phyloP scores from a whole-genome alignment of 768 basidiomycete species.

The Leccinum truebloodii region DNA sequence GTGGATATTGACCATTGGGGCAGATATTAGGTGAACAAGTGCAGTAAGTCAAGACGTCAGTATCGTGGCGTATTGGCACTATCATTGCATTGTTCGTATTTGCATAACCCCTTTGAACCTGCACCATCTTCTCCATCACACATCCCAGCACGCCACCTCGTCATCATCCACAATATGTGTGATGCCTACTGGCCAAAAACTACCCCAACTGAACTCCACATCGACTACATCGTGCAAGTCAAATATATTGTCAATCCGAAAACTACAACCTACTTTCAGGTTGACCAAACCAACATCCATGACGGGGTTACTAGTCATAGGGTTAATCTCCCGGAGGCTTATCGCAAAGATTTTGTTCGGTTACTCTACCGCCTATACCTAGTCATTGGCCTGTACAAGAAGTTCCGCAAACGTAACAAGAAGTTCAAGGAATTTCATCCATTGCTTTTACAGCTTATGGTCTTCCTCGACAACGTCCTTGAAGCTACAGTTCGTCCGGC shows the following conservation, averaged over 20 bases:
- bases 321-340: background rate
- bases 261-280: background rate
- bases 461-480: background rate
- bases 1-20: background rate
- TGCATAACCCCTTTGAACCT: background rate
- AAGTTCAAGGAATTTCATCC: background rate
- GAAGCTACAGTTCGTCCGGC: background rate
- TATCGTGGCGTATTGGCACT: too few species aligned
- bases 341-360: background rate
- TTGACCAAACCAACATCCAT: background rate
- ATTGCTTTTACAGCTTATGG: background rate
- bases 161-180: background rate
- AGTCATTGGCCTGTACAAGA: background rate
- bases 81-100: too few species aligned
- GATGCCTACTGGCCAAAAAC: background rate
- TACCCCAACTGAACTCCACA: background rate
- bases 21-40: background rate
- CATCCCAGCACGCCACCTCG: background rate
- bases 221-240: background rate
- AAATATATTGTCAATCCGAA: background rate
- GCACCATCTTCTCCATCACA: background rate
- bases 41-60: background rate
- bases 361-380: background rate
- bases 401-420: background rate
- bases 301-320: background rate